Conservation (phyloP, 1,139 yeast species). For the Yamadazyma siamensis region DNA sequence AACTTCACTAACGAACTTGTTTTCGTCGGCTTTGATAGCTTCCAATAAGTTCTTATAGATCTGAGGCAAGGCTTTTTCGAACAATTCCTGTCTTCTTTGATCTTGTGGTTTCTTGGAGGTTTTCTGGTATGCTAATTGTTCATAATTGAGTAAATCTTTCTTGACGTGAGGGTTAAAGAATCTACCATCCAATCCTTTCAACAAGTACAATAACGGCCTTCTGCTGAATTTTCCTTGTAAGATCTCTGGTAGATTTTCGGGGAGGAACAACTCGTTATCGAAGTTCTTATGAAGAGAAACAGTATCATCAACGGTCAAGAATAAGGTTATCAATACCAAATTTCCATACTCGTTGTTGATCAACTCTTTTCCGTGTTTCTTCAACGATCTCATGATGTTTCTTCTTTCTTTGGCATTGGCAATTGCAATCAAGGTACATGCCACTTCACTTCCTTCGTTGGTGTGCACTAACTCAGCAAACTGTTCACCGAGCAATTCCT, state of each 20-base stretch:
- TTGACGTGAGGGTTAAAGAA: slow-evolving; percentile 73
- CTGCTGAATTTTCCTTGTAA: slow-evolving; percentile 76
- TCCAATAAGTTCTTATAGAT: slow-evolving; percentile 55
- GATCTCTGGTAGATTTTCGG: slow-evolving; percentile 54
- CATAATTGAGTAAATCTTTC: slow-evolving; percentile 57
- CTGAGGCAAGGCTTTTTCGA: slow-evolving; percentile 62
- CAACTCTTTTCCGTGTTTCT: slow-evolving; percentile 68
- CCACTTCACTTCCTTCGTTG: slow-evolving; percentile 90
- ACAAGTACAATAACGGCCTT: slow-evolving; percentile 80
- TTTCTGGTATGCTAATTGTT: slow-evolving; percentile 58
- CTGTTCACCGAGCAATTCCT: slow-evolving; percentile 82
- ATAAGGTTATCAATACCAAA: slow-evolving; percentile 70
- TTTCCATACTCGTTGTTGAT: slow-evolving; percentile 86
- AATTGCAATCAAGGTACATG: slow-evolving; percentile 70
- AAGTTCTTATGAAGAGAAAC: slow-evolving; percentile 76
- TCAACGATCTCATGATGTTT: slow-evolving; percentile 64
- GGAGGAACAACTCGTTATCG: slow-evolving; percentile 52
- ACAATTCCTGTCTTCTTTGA: slow-evolving; percentile 69
- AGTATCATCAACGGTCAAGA: slow-evolving; percentile 92
- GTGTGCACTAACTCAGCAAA: slow-evolving; percentile 95
- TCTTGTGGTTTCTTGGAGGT: slow-evolving; percentile 86
- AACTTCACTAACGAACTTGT: slow-evolving; percentile 28
- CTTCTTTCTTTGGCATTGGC: slow-evolving; percentile 95
- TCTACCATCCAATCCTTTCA: slow-evolving; percentile 77
- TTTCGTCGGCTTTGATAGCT: slow-evolving; percentile 26